Evolutionary conservation across 495 filamentous ascomycete species (phyloP).

Genomic region (Xeromyces bisporus): DNA sequence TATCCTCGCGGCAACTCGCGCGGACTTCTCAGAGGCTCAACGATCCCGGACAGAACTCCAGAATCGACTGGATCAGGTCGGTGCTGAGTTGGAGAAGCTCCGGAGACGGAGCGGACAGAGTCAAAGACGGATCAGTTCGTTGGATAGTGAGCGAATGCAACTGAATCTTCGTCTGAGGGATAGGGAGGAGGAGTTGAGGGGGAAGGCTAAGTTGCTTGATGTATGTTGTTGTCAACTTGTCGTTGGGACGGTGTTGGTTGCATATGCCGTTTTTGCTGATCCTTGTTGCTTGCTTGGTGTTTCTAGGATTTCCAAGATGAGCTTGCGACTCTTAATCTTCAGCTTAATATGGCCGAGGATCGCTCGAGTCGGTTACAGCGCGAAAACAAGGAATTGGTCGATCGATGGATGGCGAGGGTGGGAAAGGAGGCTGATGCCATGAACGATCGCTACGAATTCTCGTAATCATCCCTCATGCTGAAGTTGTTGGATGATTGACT

Average conservation of each 20-base stretch:
- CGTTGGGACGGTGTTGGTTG: background rate
- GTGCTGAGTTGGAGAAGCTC: conserved; percentile 42
- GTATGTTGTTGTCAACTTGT: conserved; percentile 21
- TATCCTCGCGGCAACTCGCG: conserved; percentile 31
- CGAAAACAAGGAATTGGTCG: conserved; percentile 81
- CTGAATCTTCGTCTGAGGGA: conserved; percentile 52
- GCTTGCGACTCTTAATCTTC: conserved; percentile 63
- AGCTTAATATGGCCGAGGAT: conserved; percentile 74
- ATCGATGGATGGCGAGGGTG: conserved; percentile 81
- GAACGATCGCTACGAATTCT: conserved; percentile 46
- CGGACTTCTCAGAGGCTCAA: conserved; percentile 59
- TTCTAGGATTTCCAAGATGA: conserved; percentile 74
- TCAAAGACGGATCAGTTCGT: conserved; percentile 35
- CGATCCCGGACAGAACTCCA: conserved; percentile 52
- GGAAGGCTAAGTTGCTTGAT: conserved; percentile 66
- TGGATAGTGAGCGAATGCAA: conserved; percentile 44
- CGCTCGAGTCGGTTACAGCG: conserved; percentile 44
- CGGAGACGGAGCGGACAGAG: conserved; percentile 39
- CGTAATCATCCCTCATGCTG: conserved; percentile 6
- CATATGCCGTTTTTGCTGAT: conserved; percentile 1
- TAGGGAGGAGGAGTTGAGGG: conserved; percentile 67
- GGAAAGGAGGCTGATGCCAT: conserved; percentile 72
- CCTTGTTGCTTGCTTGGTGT: conserved; percentile 1
- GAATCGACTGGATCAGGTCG: conserved; percentile 37
- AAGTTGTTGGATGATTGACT: background rate